Evolutionary conservation across 2,329 filamentous ascomycete genomes (phyloP), one percentile per base, ranked within the genome.

Genomic region (Pseudophaeomoniella oleicola): DNA sequence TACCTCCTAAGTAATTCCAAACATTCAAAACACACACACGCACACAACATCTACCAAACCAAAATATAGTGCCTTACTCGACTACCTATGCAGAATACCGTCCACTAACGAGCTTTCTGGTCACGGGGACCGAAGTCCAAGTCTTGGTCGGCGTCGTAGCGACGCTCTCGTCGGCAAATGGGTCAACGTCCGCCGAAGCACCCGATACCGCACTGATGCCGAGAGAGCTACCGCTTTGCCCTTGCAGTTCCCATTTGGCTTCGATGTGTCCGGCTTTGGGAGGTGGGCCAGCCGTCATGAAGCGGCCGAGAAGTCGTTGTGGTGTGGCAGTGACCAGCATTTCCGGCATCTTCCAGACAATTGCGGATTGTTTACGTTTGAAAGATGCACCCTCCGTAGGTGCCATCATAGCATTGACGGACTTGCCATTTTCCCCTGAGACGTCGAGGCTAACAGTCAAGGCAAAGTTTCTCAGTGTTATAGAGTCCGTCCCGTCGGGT

Each of bases 221-320:
- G 38, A 94, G 71, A 6, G 75, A 76, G 44, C 75, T 80, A 1
- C 71, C 72, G 1, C 61, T 59, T 19, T 70, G 59, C 29, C 70
- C 63, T 2, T 63, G 54, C 15, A 80, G 62, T 53, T 94, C 86
- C 76, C 87, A 94, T 38, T 78, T 69, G 1, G 83, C 83, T 55
- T 98, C 88, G 5, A 92, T 71, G 37, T 74, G 76, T 0, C 86
- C 85, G 4, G 81, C 73, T 43, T 74, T 75, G 0, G 82, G 77
- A 47, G 75, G 75, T 36, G 74, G 67, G 16, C 73, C 74, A 19
- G 87, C 79, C 0, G 82, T 83, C 16, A 78, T 63, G 47, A 98
- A 81, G 3, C 86, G 75, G 40, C 85, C 90, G 4, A 94, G 77
- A 39, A 94, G 74, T 88, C 49, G 80, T 71, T 44, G 74, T 70